Evolutionary conservation across 1,284 basidiomycete species (phyloP).

Genomic region (Jaminaea rosea): DNA sequence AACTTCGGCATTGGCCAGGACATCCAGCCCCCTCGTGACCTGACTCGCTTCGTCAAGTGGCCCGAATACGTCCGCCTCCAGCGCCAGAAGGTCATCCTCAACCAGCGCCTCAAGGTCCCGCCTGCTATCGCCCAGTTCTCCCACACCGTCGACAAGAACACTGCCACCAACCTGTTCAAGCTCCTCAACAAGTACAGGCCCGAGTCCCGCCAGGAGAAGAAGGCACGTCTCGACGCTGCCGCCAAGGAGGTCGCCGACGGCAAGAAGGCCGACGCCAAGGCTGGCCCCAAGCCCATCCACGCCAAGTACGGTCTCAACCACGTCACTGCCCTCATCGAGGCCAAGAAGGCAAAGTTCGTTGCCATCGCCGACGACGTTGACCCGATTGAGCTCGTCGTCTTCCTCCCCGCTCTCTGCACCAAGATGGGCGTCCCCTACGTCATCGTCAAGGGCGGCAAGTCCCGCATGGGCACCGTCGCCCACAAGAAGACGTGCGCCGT

Average conservation of each 20-base stretch:
- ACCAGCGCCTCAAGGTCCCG: slow-evolving; percentile 97
- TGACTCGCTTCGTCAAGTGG: slow-evolving; percentile 99
- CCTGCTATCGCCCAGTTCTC: slow-evolving; percentile 97
- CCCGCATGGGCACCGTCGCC: slow-evolving; percentile 88
- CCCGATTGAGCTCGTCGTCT: slow-evolving; percentile 89
- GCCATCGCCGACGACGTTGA: slow-evolving; percentile 97
- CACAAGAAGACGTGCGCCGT: slow-evolving; percentile 97
- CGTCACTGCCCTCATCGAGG: slow-evolving; percentile 76
- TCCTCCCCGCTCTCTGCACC: slow-evolving; percentile 93
- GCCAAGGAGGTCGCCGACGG: slow-evolving; percentile 69
- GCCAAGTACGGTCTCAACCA: slow-evolving; percentile 98
- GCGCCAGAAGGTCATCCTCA: slow-evolving; percentile 95
- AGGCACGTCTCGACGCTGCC: slow-evolving; percentile 71
- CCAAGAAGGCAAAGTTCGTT: slow-evolving; percentile 94
- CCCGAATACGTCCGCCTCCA: slow-evolving; percentile 97
- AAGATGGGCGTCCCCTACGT: slow-evolving; percentile 99
- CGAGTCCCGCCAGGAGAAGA: slow-evolving; percentile 94
- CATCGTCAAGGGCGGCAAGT: slow-evolving; percentile 88
- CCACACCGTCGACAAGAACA: slow-evolving; percentile 99
- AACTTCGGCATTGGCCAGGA: slow-evolving; percentile 97
- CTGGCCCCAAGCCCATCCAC: slow-evolving; percentile 73
- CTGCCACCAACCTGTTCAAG: slow-evolving; percentile 94
- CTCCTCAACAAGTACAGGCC: slow-evolving; percentile 92
- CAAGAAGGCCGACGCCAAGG: slow-evolving; percentile 47
- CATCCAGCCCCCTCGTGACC: slow-evolving; percentile 78